Conservation (phyloP, 768 basidiomycete genomes). For the Sporobolomyces roseus region DNA sequence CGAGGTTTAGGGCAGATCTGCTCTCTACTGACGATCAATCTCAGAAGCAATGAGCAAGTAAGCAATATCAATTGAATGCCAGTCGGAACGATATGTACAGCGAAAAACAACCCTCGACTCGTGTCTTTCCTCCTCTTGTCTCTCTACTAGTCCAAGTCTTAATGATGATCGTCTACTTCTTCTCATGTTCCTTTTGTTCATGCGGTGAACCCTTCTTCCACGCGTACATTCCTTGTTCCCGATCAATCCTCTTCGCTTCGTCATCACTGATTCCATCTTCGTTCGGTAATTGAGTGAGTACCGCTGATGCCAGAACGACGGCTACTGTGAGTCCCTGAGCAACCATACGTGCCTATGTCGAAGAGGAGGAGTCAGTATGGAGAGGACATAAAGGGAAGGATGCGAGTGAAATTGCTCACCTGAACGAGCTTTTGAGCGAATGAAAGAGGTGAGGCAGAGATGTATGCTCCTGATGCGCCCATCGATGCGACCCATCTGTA, state of each 20-base stretch:
- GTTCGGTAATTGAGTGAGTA: constrained; percentile 40
- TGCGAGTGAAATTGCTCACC: constrained; percentile 5
- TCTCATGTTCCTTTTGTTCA: not conserved
- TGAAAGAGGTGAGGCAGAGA: constrained; percentile 37
- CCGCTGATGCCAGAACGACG: constrained; percentile 47
- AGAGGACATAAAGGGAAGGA: not conserved
- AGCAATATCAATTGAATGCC: no score
- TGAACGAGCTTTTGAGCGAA: constrained; percentile 47
- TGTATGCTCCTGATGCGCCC: constrained; percentile 38
- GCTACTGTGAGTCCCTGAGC: constrained; percentile 47
- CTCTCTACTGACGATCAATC: no score
- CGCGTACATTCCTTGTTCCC: constrained; percentile 40
- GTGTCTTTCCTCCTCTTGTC: no score
- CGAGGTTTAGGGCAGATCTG: no score
- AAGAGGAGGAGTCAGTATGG: not conserved
- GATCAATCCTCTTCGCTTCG: constrained; percentile 34
- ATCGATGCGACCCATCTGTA: constrained; percentile 40
- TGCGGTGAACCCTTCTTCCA: constrained; percentile 33
- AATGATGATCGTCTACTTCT: no score
- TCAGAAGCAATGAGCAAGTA: no score
- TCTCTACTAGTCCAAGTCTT: no score
- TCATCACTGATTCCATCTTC: constrained; percentile 29
- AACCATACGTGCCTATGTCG: constrained; percentile 39
- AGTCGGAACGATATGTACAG: no score
- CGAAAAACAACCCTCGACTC: no score